These are phyloP conservation scores for Trametes punicea DNA, from an alignment of 768 basidiomycete genomes.

Conservation along the genomic window DNA sequence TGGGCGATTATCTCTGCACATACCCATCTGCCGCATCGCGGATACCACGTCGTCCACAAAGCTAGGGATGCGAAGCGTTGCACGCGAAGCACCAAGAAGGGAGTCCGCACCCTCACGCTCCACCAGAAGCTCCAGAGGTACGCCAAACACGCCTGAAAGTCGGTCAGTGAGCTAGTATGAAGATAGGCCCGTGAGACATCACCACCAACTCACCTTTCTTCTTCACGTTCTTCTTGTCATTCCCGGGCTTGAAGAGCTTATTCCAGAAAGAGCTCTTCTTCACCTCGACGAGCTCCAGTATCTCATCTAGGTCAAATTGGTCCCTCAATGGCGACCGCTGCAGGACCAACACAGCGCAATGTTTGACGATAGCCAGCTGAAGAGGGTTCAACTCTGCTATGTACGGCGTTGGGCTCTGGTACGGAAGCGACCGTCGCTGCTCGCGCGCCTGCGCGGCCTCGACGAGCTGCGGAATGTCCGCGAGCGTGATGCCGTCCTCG, in stretches of 20 bases:
- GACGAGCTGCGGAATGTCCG: slow-evolving; percentile 91
- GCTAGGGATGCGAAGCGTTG: slow-evolving; percentile 85
- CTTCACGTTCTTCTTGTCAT: slow-evolving; percentile 87
- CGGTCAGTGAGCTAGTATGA: slow-evolving; percentile 1
- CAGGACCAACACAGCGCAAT: slow-evolving; percentile 81
- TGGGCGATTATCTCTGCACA: slow-evolving; percentile 27
- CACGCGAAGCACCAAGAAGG: slow-evolving; percentile 81
- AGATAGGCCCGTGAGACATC: background rate
- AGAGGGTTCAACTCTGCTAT: slow-evolving; percentile 81
- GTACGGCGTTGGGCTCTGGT: slow-evolving; percentile 74
- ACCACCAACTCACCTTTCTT: slow-evolving; percentile 60
- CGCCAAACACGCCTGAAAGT: slow-evolving; percentile 79
- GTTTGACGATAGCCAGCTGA: slow-evolving; percentile 88
- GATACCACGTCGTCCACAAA: slow-evolving; percentile 98
- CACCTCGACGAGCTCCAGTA: slow-evolving; percentile 86
- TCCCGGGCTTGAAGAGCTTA: slow-evolving; percentile 81
- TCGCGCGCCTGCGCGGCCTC: slow-evolving; percentile 89
- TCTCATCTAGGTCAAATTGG: slow-evolving; percentile 86
- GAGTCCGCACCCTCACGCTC: slow-evolving; percentile 97
- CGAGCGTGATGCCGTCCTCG: slow-evolving; percentile 87
- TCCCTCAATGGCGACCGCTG: slow-evolving; percentile 76
- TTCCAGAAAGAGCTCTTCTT: slow-evolving; percentile 97
- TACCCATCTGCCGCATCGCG: slow-evolving; percentile 99
- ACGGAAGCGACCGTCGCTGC: slow-evolving; percentile 78
- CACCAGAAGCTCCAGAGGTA: slow-evolving; percentile 89